A percentile compares a stretch with the other conserved stretches of the same genome.
These are phyloP conservation scores for Hypoxylon fuscum DNA, from an alignment of 495 filamentous ascomycete species.

Conservation along the genomic window DNA sequence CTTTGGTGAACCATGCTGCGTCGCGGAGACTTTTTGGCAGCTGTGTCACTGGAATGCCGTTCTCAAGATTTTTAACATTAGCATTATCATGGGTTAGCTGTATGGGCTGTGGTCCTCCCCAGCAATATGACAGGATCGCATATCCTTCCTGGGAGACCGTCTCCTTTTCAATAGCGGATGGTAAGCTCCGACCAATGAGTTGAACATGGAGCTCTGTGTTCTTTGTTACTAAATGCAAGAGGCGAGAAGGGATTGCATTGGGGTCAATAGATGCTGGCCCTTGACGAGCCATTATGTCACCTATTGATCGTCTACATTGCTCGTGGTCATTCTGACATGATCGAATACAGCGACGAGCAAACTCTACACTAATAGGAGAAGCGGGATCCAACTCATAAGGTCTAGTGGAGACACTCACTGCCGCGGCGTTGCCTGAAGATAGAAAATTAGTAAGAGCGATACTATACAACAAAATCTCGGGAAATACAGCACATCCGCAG, in stretches of 20 bases:
- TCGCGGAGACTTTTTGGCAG: conserved; percentile 30
- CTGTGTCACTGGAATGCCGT: conserved; percentile 6
- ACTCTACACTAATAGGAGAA: conserved; percentile 13
- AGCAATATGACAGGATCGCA: conserved; percentile 34
- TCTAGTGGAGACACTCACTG: conserved; percentile 17
- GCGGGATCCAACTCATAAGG: conserved; percentile 29
- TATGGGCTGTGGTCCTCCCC: conserved; percentile 33
- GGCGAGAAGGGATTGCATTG: conserved; percentile 12
- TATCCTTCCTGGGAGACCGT: conserved; percentile 16
- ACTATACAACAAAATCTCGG: not conserved
- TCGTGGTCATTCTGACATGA: conserved; percentile 15
- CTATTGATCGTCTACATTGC: conserved; percentile 8
- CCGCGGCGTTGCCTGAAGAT: conserved; percentile 8
- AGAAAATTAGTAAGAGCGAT: not conserved
- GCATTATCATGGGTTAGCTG: conserved; percentile 17
- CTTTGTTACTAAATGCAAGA: conserved; percentile 2
- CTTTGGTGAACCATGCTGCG: conserved; percentile 27
- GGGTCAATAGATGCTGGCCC: conserved; percentile 1
- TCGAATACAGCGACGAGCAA: conserved; percentile 14
- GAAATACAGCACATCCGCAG: not conserved
- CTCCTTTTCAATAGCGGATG: conserved; percentile 2
- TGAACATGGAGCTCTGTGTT: conserved; percentile 7
- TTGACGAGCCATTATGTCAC: conserved; percentile 1
- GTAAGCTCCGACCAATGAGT: conserved; percentile 9
- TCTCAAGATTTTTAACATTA: not conserved